Base-by-base conservation (phyloP, 2,329 filamentous ascomycete genomes). In the Chrysosphaeria jannelii region DNA sequence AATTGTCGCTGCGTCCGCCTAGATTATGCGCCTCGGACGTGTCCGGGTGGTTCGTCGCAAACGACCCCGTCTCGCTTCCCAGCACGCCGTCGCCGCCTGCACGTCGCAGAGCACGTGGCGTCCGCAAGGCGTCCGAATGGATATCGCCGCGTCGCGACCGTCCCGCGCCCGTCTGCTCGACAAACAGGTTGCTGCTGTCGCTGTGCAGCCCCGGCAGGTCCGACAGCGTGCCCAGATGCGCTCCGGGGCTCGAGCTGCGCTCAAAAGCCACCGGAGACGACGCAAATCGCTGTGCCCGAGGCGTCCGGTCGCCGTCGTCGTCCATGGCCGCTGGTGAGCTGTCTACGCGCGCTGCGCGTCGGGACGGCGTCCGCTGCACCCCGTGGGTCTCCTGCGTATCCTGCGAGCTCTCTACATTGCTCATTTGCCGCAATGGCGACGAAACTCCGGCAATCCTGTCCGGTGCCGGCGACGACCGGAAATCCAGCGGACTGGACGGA, bases 181-280 rank as follows among this genome's bases (percentile, higher is more conserved):
- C 68, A 39, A 93, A 93, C 14, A 93, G 54, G 5, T 66, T 72
- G 37, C 78, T 90, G 47, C 68, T 76, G 38, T 76, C 75, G 41
- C 72, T 88, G 34, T 62, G 62, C 29, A 75, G 51, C 39, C 81
- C 66, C 67, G 63, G 9, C 27, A 23, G 24, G 31, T 57, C 47
- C 37, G 26, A 23, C 61, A 62, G n/a, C n/a, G n/a, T n/a, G n/a
- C n/a, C n/a, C n/a, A n/a, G n/a, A n/a, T n/a, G n/a, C n/a, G n/a
- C n/a, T n/a, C 62, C 65, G 13, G 76, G 75, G 38, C 74, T 89
- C 18, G 81, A 90, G 43, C 76, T 90, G 17, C 76, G 65, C 27
- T 75, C 74, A 40, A 91, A 93, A 41, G 67, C 64, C 33, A 93
- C 75, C 2, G 81, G 81, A 1, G 81, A 93, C 0, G 81, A 93